phyloP scores from a whole-genome alignment of 805 yeast genomes.

The Lachancea cidri region DNA sequence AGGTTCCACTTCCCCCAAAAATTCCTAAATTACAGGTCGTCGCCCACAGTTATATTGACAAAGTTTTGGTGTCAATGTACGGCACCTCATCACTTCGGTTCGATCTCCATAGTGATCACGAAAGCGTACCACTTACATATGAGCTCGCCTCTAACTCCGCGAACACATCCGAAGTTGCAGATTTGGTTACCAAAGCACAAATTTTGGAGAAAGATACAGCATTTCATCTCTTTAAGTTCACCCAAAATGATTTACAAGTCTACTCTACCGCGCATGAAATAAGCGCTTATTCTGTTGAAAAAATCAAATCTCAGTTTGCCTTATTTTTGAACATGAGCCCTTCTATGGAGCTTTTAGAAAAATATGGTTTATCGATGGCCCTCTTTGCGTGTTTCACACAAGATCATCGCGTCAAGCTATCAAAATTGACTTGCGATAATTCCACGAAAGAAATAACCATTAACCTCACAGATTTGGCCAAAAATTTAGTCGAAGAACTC shows the following conservation, averaged over 20 bases:
- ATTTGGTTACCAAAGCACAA: slow-evolving; percentile 51
- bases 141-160: slow-evolving; percentile 20
- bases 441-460: slow-evolving; percentile 8
- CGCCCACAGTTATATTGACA: slow-evolving; percentile 60
- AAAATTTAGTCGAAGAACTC: slow-evolving; percentile 8
- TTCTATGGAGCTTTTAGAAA: slow-evolving; percentile 33
- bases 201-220: slow-evolving; percentile 76
- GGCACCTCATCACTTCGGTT: slow-evolving; percentile 22
- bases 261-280: slow-evolving; percentile 70
- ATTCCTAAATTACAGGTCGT: slow-evolving; percentile 67
- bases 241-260: slow-evolving; percentile 36
- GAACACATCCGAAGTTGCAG: slow-evolving; percentile 61
- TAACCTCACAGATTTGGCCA: slow-evolving; percentile 5
- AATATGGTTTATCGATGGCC: slow-evolving; percentile 40
- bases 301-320: slow-evolving; percentile 55
- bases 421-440: slow-evolving; percentile 7
- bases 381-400: slow-evolving; percentile 42
- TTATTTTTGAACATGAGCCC: slow-evolving; percentile 58
- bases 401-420: slow-evolving; percentile 20
- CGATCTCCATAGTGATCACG: slow-evolving; percentile 13
- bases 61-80: slow-evolving; percentile 45
- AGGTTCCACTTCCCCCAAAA: slow-evolving; percentile 60
- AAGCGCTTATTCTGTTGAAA: slow-evolving; percentile 47
- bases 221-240: slow-evolving; percentile 71
- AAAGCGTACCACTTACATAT: slow-evolving; percentile 19